phyloP scores from a whole-genome alignment of 805 yeast genomes.

The Suhomyces kilbournensis region DNA sequence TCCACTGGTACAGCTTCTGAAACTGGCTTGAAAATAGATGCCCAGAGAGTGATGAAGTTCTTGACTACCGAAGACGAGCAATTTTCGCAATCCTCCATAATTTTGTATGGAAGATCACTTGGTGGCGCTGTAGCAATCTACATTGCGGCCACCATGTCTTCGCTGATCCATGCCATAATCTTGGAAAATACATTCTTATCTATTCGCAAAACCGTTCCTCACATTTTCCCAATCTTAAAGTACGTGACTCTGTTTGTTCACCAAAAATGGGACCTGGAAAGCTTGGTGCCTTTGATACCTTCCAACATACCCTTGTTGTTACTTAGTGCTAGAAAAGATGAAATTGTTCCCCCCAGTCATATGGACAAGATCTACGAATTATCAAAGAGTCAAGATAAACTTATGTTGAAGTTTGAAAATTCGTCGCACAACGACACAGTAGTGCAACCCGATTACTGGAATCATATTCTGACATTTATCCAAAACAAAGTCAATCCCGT shows the following conservation, averaged over 20 bases:
- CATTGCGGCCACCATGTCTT: conserved; percentile 59
- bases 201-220: conserved; percentile 67
- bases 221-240: conserved; percentile 65
- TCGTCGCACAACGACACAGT: conserved; percentile 85
- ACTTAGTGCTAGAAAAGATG: conserved; percentile 74
- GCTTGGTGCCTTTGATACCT: conserved; percentile 49
- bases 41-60: conserved; percentile 64
- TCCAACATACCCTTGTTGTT: conserved; percentile 62
- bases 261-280: conserved; percentile 81
- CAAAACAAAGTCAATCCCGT: conserved; percentile 41
- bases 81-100: conserved; percentile 49
- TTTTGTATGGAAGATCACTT: conserved; percentile 82
- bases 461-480: conserved; percentile 55
- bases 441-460: conserved; percentile 76
- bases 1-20: conserved; percentile 78
- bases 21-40: conserved; percentile 76
- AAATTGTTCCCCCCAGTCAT: conserved; percentile 86
- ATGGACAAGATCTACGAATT: conserved; percentile 59
- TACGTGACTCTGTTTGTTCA: conserved; percentile 62
- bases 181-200: conserved; percentile 85
- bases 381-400: conserved; percentile 50
- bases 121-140: conserved; percentile 95
- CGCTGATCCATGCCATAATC: conserved; percentile 58
- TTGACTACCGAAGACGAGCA: conserved; percentile 50
- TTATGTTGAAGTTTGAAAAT: conserved; percentile 50